Evolutionary conservation across 1,284 basidiomycete genomes (phyloP).

Genomic region (Melampsora abietis-canadensis): DNA sequence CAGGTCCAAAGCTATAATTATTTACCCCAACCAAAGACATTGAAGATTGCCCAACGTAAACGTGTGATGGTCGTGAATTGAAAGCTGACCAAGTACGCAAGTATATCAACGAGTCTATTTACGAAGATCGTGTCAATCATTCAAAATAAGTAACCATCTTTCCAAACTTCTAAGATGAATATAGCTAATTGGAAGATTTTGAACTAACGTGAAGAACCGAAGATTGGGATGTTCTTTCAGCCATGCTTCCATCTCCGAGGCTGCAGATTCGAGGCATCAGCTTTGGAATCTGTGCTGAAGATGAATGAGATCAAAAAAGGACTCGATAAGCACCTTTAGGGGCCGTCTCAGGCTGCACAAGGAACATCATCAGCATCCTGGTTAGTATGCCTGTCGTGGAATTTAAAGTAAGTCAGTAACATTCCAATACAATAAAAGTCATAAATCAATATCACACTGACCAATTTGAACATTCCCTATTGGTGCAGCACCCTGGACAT

Average conservation of each 20-base stretch:
- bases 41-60: slow-evolving; percentile 1
- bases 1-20: not conserved
- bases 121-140: not conserved
- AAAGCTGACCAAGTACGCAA: not conserved
- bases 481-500: not conserved
- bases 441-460: not conserved
- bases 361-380: slow-evolving; percentile 1
- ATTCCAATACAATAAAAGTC: not conserved
- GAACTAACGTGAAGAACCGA: not conserved
- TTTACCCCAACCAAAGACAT: not conserved
- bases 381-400: not conserved
- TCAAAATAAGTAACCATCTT: not conserved
- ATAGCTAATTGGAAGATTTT: not conserved
- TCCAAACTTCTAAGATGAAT: not conserved
- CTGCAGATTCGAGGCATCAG: not conserved
- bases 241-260: not conserved
- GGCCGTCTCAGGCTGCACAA: not conserved
- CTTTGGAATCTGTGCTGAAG: too few species aligned
- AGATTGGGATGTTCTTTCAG: not conserved
- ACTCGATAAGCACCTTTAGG: not conserved
- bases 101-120: not conserved
- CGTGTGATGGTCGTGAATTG: not conserved
- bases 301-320: too few species aligned
- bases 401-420: not conserved
- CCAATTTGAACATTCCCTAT: slow-evolving; percentile 4